Base-by-base conservation (phyloP, 257 asterid genomes). In the Anisodus acutangulus region DNA sequence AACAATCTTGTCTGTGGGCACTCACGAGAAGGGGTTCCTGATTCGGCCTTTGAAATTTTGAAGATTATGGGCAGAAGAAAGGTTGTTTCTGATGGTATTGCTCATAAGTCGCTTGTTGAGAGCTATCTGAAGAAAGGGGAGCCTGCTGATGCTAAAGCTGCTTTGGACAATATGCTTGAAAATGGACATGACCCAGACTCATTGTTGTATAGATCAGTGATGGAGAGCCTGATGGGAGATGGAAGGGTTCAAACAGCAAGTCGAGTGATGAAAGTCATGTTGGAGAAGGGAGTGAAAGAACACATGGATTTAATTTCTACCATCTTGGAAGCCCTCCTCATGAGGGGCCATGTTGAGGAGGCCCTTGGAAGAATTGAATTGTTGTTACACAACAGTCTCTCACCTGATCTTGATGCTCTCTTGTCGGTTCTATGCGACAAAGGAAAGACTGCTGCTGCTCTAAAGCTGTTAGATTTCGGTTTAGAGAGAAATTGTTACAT, bases 301-400 rank as follows among this genome's bases (percentile, higher is more conserved):
- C 93, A 95, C 80, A 86, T 88, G 85, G 97, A 93, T 85, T 86
- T 95, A 90, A 89, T 93, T 80, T 85, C 85, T 63, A 91, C 94
- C 85, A 91, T 97, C 63, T 68, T 93, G 88, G 97, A 95, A 89
- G 97, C 98, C 74, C 89, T 97, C 83, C 86, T 95, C 2, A 81
- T 90, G 92, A 92, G 98, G 90, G 98, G 98, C 49, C 99, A 97
- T 69, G 96, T 95, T 26, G 99, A 93, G 89, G 99, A 95, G 90
- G 97, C 97, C 43, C 88, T 95, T 3, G 98, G 99, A 83, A 91
- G 98, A 87, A 92, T 95, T 54, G 98, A 95, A 62, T 85, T 93
- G 86, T 66, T 93, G 86, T 90, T 97, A 92, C 92, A 90, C n/a
- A 92, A 85, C 59, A 95, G 97, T 11, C 88, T 93, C 12, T 86